A percentile compares a stretch with the other conserved stretches of the same genome.
Conservation (phyloP, 169 alveolate species). For the Theileria orientalis region DNA sequence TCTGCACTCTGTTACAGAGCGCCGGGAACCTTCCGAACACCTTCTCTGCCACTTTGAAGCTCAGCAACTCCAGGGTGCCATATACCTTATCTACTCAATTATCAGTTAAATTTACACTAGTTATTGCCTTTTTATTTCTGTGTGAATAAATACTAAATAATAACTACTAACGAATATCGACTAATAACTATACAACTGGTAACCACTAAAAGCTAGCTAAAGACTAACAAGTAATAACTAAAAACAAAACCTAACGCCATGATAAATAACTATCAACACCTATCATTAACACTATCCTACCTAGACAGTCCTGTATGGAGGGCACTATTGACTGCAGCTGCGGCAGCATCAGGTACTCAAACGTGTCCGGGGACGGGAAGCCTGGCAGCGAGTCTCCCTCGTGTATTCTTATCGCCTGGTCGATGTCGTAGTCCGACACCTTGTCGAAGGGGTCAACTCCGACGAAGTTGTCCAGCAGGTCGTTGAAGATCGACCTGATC, state of each 20-base stretch:
- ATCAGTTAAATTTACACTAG: not conserved
- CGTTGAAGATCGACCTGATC: constrained; percentile 86
- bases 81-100: constrained; percentile 71
- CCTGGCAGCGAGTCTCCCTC: constrained; percentile 99
- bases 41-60: constrained; percentile 87
- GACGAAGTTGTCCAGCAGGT: constrained; percentile 86
- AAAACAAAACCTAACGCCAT: no score
- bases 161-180: no score
- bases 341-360: constrained; percentile 92
- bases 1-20: constrained; percentile 87
- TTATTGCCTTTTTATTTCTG: no score
- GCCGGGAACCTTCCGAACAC: constrained; percentile 91
- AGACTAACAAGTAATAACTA: no score
- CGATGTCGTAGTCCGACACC: constrained; percentile 91
- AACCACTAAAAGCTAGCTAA: no score
- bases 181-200: no score
- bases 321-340: constrained; percentile 86
- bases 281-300: no score
- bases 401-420: constrained; percentile 93
- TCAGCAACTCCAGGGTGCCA: constrained; percentile 83
- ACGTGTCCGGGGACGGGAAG: constrained; percentile 96
- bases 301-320: constrained; percentile 69
- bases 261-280: no score
- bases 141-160: no score
- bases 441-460: constrained; percentile 79